Base-by-base conservation (phyloP, 169 alveolate species). In the Cryptosporidium canis region DNA sequence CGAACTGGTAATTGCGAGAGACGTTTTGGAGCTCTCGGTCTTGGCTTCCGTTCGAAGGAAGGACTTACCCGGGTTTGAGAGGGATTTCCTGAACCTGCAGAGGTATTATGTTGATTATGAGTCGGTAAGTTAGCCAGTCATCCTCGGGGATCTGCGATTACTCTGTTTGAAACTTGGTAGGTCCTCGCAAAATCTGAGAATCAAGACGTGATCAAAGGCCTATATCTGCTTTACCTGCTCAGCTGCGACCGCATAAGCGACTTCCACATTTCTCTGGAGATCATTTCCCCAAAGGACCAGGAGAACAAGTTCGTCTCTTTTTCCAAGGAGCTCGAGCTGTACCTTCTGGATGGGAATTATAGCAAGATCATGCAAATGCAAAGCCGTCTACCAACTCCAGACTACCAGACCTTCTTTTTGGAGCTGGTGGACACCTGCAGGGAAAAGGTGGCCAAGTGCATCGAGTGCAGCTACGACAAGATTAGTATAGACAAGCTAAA, bases 321-420 rank as follows among this genome's bases (percentile, higher is more conserved):
- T 33, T 45, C 90, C n/a, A 90, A 63, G 37, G 66, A 71, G 27
- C 61, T 90, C 16, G 93, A 83, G 27, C 71, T 70, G 27, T 70
- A 71, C 37, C 83, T 90, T 27, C 53, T 83, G 64, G 93, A 90
- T 53, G 93, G 93, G 31, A 90, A 90, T 53, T 90, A 90, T 61
- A 37, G 45, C 24, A 77, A 77, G 29, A 55, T 77, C 16, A 77
- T 77, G 87, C 61, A 77, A 51, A 44, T 77, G 51, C 33, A 45
- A 18, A 58, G 51, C 14, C 33, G 35, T 18, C 7, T 77, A 35
- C 87, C 87, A 18, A 37, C 45, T n/a, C 64, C 87, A 12, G 37
- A 77, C 64, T 77, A 77, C 27, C 31, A 55, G 48, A 18, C 37
- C 11, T 77, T 77, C 51, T 58, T 56, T 14, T 31, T 58, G 0